Base-by-base conservation (phyloP, 805 yeast species). In the Myxozyma geophila region DNA sequence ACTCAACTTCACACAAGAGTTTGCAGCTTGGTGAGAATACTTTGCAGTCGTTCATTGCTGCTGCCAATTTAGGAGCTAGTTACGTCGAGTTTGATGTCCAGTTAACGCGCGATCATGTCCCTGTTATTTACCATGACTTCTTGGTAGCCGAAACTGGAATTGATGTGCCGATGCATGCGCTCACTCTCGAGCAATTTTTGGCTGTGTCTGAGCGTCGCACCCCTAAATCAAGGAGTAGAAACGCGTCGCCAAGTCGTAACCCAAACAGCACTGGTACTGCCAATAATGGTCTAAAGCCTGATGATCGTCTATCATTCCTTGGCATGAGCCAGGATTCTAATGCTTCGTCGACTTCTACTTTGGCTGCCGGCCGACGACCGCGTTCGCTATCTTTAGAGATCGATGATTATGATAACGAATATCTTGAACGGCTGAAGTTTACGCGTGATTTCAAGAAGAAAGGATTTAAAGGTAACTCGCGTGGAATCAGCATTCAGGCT, bases 1-100 rank as follows among this genome's bases (percentile, higher is more conserved):
- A 93, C 76, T 82, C 83, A 57, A 82, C 86, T 62, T 82, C 83
- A 49, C 82, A 87, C 53, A 87, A 85, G 66, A 89, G 96, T 2
- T 81, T 93, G 72, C 98, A 93, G 76, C 81, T 93, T 64, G 98
- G 98, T 48, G 98, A 93, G 72, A 93, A 93, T 74, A 93, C 98
- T 0, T 88, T 93, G 21, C 97, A 93, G 71, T 89, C 96, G 0
- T 93, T 93, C 71, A 89, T 93, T 73, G 96, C 97, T 12, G 98
- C 98, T 0, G 96, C 98, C 0, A 91, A 96, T 1, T 79, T 93
- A 68, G 98, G 98, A 47, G 98, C 98, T 0, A 88, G 96, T 1
- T 93, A 93, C 72, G 98, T 93, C 58, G 98, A 93, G 76, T 93
- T 93, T 74, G 98, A 93, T 76, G 98, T 93, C 52, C 98, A 93